Evolutionary conservation across 306 rosid genomes (phyloP).

Genomic region (Cicer arietinum): DNA sequence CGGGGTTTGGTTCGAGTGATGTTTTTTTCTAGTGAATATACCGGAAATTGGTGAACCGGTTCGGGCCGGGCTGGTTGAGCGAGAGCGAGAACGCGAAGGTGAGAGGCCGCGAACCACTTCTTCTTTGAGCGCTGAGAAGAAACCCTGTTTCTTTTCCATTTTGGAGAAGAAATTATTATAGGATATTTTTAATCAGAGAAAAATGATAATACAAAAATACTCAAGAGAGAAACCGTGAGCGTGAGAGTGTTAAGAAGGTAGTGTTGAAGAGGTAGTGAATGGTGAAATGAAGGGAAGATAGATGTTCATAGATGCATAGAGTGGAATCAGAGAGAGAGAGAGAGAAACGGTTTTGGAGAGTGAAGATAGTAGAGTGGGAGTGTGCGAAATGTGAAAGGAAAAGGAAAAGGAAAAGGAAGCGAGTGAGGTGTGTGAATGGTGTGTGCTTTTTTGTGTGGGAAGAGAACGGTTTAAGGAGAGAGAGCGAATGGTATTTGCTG

Average conservation of each 20-base stretch:
- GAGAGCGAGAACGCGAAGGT: slow-evolving; percentile 84
- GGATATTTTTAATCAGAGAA: neutral
- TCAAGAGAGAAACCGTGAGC: neutral
- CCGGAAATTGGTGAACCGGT: slow-evolving; percentile 70
- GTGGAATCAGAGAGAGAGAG: slow-evolving; percentile 3
- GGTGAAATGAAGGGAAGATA: neutral
- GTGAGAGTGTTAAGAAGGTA: slow-evolving; percentile 7
- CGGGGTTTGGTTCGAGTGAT: neutral
- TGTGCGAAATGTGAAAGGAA: neutral
- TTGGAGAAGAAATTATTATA: neutral
- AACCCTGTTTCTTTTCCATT: slow-evolving; percentile 93
- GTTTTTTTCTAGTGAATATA: slow-evolving; percentile 68
- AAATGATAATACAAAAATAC: too few relatives aligned
- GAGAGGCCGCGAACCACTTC: slow-evolving; percentile 94
- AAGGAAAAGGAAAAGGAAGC: slow-evolving; percentile 11
- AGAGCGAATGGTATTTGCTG: slow-evolving; percentile 36
- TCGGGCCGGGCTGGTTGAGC: slow-evolving; percentile 61
- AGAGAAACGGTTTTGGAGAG: slow-evolving; percentile 42
- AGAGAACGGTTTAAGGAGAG: slow-evolving; percentile 49
- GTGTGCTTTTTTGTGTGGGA: slow-evolving; percentile 49
- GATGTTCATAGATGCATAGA: slow-evolving; percentile 45
- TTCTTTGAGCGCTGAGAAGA: slow-evolving; percentile 86
- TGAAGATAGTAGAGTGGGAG: slow-evolving; percentile 5
- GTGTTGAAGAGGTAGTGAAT: neutral
- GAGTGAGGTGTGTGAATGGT: slow-evolving; percentile 37